Base-by-base conservation (phyloP, 164 flowering plant genomes). In the Aristolochia californica region DNA sequence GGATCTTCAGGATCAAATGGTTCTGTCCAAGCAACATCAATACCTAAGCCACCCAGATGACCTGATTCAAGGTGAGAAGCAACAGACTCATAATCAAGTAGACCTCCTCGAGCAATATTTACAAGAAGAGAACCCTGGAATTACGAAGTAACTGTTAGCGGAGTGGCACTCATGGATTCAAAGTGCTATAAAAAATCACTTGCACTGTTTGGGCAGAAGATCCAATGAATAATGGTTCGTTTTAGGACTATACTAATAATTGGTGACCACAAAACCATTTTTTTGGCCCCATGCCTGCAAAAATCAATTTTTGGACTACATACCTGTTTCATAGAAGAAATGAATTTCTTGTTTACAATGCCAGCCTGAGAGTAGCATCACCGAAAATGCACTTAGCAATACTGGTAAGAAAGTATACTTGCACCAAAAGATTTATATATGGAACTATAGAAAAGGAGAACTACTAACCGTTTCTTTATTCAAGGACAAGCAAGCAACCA, bases 11-110 rank as follows among this genome's bases (percentile, higher is more conserved):
- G 98, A 75, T 88, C 74, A 69, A 88, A 83, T 48, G 98, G 98
- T 69, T 91, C 98, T n/a, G 76, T 76, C 96, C 98, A 88, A 49
- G 98, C 84, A 61, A 91, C 98, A 68, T 91, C 98, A 55, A 75
- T 82, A 55, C 84, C 96, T 60, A 88, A 70, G 52, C 96, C 98
- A 43, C 98, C 96, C 68, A 88, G 70, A 64, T 88, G 95, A 8
- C 98, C 96, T 2, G 84, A 74, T 48, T 80, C 61, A 50, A 91
- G 95, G 73, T 71, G 34, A 60, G 61, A 43, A 26, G 34, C 27
- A 61, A 83, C 85, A 20, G 88, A 80, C 45, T 82, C 74, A 63
- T 91, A 83, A 69, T 88, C 88, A 59, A 87, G 60, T 43, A 91
- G 75, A 59, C 93, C 86, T 21, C 98, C 98, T 44, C 96, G 82